Base-by-base conservation (phyloP, 257 asterid genomes). In the Marsdenia floribunda region DNA sequence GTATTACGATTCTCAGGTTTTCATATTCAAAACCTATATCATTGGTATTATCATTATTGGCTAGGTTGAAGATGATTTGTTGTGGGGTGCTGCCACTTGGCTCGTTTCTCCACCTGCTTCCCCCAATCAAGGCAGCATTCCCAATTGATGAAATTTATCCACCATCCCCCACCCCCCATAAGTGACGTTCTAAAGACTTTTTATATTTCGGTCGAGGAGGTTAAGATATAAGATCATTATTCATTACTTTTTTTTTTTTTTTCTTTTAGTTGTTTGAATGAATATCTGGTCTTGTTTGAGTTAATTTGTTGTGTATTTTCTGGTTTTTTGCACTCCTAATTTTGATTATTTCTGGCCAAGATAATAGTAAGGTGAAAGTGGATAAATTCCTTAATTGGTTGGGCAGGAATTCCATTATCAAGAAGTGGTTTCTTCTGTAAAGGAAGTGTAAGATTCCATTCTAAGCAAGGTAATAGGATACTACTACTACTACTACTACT, bases 61-160 rank as follows among this genome's bases (percentile, higher is more conserved):
- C 0, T 65, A 50, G 8, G 44, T 19, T 65, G 52, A 54, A 14
- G 69, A 21, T 60, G 74, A 73, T 3, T 60, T 5, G 16, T 5
- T 6, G 1, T 38, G 80, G 80, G 76, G 73, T 52, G 49, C 38
- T 38, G 75, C 80, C 78, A 66, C 77, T 33, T 76, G 78, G 78
- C 59, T 22, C 12, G 10, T 59, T 54, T 19, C 15, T 24, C 15
- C 46, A 33, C 53, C 46, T 70, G 66, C 57, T 77, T 63, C 74
- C 68, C n/a, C 61, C 61, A 68, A 42, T 52, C n/a, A 49, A 18
- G 14, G 53, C 40, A 35, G 53, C 40, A 73, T 29, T 68, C 40
- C 50, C 38, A 59, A 49, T 42, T 66, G 26, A 72, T 21, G 26
- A 53, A 55, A 53, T 67, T 60, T 26, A 3, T 60, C 38, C 38